A percentile compares a stretch with the other conserved stretches of the same genome.
Conservation (phyloP, 805 yeast species). For the Jamesozyma lodderae region DNA sequence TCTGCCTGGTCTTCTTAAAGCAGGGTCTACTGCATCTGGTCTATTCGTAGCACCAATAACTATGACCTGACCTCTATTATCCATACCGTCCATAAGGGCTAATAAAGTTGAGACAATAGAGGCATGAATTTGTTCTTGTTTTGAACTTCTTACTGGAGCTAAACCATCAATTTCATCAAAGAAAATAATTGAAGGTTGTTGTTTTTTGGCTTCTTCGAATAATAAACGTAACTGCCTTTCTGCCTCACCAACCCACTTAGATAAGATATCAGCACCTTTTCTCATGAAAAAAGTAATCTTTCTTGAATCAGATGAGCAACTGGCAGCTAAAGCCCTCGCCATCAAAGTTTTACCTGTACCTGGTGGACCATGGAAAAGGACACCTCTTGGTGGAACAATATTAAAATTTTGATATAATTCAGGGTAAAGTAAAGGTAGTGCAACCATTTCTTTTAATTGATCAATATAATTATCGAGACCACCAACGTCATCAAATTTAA, state of each 20-base stretch:
- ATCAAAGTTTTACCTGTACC: constrained; percentile 97
- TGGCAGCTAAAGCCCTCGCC: constrained; percentile 96
- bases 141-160: constrained; percentile 95
- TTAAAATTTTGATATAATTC: constrained; percentile 84
- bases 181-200: constrained; percentile 92
- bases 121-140: constrained; percentile 97
- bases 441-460: constrained; percentile 94
- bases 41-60: constrained; percentile 97
- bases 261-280: constrained; percentile 93
- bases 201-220: constrained; percentile 92
- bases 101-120: constrained; percentile 90
- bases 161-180: constrained; percentile 97
- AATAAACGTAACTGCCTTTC: constrained; percentile 84
- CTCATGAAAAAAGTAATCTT: constrained; percentile 96
- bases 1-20: constrained; percentile 91
- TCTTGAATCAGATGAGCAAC: constrained; percentile 74
- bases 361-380: constrained; percentile 96
- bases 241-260: constrained; percentile 99
- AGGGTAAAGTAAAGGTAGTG: constrained; percentile 85
- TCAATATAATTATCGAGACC: constrained; percentile 86
- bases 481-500: constrained; percentile 78
- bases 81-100: constrained; percentile 99
- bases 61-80: constrained; percentile 93
- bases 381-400: constrained; percentile 96
- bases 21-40: constrained; percentile 98